These are phyloP conservation scores for Clitocybe nebularis DNA, from an alignment of 1,284 basidiomycete genomes.

Conservation along the genomic window DNA sequence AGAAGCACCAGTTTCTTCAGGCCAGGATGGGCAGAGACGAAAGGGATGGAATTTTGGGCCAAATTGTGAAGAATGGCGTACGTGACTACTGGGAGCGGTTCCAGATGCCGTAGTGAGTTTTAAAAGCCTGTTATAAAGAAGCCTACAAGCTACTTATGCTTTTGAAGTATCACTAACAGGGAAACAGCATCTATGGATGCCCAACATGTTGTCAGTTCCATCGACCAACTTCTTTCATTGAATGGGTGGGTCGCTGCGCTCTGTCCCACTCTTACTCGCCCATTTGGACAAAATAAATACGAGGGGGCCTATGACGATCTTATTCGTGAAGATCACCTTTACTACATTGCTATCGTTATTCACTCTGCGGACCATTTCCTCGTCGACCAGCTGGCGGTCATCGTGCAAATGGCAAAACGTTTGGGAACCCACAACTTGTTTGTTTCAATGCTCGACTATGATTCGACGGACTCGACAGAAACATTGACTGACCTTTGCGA, in stretches of 20 bases:
- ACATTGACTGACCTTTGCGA: slow-evolving; percentile 91
- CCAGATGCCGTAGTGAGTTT: slow-evolving; percentile 80
- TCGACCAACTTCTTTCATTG: slow-evolving; percentile 86
- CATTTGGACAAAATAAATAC: slow-evolving; percentile 84
- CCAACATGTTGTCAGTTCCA: slow-evolving; percentile 80
- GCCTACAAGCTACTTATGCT: not conserved
- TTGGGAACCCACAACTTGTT: slow-evolving; percentile 87
- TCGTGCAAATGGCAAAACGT: slow-evolving; percentile 88
- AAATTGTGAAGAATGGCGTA: slow-evolving; percentile 72
- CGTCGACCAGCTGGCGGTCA: slow-evolving; percentile 93
- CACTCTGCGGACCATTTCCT: slow-evolving; percentile 97
- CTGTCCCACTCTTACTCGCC: slow-evolving; percentile 85
- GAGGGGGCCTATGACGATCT: slow-evolving; percentile 88
- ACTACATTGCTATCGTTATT: slow-evolving; percentile 90
- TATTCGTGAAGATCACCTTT: slow-evolving; percentile 75
- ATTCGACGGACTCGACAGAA: slow-evolving; percentile 88
- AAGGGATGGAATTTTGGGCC: slow-evolving; percentile 73
- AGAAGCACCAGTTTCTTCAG: slow-evolving; percentile 85
- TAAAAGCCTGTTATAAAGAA: slow-evolving; percentile 1
- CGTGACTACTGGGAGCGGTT: slow-evolving; percentile 88
- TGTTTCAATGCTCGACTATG: slow-evolving; percentile 95
- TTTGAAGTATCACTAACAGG: slow-evolving; percentile 63
- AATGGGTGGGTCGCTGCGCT: slow-evolving; percentile 99
- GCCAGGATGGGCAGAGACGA: slow-evolving; percentile 82
- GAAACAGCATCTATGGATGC: slow-evolving; percentile 86